phyloP scores from a whole-genome alignment of 495 filamentous ascomycete species.

The Jackrogersella multiformis region DNA sequence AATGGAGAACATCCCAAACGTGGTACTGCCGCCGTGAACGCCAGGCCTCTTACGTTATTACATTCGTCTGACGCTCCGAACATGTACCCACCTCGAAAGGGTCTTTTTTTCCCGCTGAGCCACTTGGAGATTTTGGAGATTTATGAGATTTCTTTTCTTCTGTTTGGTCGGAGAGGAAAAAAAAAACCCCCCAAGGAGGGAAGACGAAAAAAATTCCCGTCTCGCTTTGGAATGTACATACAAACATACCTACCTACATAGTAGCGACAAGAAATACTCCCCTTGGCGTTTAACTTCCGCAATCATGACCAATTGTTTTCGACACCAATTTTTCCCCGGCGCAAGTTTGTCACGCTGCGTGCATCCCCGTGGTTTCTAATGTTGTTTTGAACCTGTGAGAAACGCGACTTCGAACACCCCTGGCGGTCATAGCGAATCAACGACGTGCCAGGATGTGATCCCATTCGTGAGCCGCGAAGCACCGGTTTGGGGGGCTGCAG shows the following conservation, averaged over 20 bases:
- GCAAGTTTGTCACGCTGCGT: constrained; percentile 35
- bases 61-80: constrained; percentile 23
- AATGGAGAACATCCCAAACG: constrained; percentile 14
- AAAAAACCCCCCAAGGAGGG: too few relatives aligned
- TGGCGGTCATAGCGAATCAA: constrained; percentile 33
- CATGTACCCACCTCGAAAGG: not conserved
- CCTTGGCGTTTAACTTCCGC: constrained; percentile 8
- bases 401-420: constrained; percentile 33
- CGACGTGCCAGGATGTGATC: constrained; percentile 38
- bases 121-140: constrained; percentile 22
- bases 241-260: not conserved
- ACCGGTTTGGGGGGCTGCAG: constrained; percentile 37
- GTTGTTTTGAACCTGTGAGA: constrained; percentile 44
- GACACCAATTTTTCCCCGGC: constrained; percentile 23
- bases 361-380: constrained; percentile 33
- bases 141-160: not conserved
- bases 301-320: constrained; percentile 25
- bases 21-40: constrained; percentile 27
- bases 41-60: constrained; percentile 14
- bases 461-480: constrained; percentile 37
- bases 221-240: constrained; percentile 5
- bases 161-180: constrained; percentile 17
- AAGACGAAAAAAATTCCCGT: constrained; percentile 27
- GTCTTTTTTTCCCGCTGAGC: not conserved
- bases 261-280: not conserved